phyloP scores from a whole-genome alignment of 1,139 yeast species.

The Eremothecium coryli region DNA sequence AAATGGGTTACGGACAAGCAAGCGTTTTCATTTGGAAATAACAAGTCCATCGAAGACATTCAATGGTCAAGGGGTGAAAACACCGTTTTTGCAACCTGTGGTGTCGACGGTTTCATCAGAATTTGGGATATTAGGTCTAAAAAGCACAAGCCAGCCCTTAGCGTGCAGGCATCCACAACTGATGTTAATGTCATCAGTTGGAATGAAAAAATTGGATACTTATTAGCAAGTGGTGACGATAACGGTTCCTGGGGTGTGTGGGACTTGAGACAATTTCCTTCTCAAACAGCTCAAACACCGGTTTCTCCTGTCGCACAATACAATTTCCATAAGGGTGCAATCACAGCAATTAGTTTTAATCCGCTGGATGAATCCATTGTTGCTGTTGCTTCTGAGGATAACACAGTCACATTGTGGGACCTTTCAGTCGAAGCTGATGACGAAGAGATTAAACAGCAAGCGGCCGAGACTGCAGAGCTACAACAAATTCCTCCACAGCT shows the following conservation, averaged over 20 bases:
- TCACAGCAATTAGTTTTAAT: slow-evolving; percentile 88
- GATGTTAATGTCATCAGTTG: slow-evolving; percentile 96
- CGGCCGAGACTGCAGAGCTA: slow-evolving; percentile 59
- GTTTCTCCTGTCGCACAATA: slow-evolving; percentile 85
- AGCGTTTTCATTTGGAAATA: slow-evolving; percentile 63
- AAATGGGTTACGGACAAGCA: slow-evolving; percentile 84
- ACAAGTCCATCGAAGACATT: slow-evolving; percentile 76
- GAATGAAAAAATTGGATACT: slow-evolving; percentile 79
- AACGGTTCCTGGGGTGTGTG: slow-evolving; percentile 97
- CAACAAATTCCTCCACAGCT: slow-evolving; percentile 93
- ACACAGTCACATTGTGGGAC: slow-evolving; percentile 96
- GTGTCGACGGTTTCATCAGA: slow-evolving; percentile 83
- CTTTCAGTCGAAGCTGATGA: slow-evolving; percentile 95
- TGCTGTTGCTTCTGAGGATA: slow-evolving; percentile 94
- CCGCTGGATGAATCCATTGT: slow-evolving; percentile 92
- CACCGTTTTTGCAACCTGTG: slow-evolving; percentile 90
- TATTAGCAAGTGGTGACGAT: slow-evolving; percentile 93
- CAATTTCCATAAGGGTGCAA: slow-evolving; percentile 87
- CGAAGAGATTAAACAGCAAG: slow-evolving; percentile 78
- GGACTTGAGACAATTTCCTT: slow-evolving; percentile 85
- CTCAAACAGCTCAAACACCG: slow-evolving; percentile 34
- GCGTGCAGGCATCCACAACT: slow-evolving; percentile 69
- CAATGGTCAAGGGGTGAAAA: slow-evolving; percentile 93
- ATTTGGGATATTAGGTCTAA: slow-evolving; percentile 97
- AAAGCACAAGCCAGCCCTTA: slow-evolving; percentile 82